A percentile compares a stretch with the other conserved stretches of the same genome.
Evolutionary conservation across 75 land plant genomes (phyloP).

Genomic region (Chamaecyparis obtusa): DNA sequence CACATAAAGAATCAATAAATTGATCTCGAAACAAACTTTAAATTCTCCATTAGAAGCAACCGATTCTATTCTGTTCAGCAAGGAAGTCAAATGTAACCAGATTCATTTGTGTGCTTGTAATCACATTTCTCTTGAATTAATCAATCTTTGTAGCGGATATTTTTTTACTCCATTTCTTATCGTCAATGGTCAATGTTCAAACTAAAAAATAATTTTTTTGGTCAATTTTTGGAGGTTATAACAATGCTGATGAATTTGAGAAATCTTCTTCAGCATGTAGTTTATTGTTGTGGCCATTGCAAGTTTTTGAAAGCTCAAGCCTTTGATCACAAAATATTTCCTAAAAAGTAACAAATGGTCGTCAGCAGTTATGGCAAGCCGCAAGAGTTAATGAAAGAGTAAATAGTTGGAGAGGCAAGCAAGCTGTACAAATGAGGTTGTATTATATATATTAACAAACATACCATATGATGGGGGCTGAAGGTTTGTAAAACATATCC

Average conservation of each 20-base stretch:
- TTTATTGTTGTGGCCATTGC: neutral
- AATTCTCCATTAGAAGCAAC: neutral
- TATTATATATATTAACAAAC: neutral
- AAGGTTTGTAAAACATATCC: neutral
- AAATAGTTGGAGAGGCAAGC: neutral
- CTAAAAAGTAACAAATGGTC: neutral
- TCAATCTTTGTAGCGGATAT: neutral
- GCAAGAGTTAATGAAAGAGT: neutral
- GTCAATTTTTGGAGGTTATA: neutral
- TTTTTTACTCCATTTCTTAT: neutral
- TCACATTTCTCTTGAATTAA: neutral
- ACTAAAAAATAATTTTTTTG: no score
- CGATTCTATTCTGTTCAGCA: neutral
- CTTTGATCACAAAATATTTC: neutral
- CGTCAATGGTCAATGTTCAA: neutral
- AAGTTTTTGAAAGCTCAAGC: neutral
- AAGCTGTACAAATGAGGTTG: neutral
- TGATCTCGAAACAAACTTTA: slow-evolving; percentile 1
- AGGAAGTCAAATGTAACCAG: neutral
- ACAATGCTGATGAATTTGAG: neutral
- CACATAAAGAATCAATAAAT: neutral
- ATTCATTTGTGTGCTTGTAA: neutral
- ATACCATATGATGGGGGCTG: neutral
- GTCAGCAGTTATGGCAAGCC: neutral
- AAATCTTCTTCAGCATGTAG: neutral